These are phyloP conservation scores for Globisporangium nagaii DNA, from an alignment of 352 stramenopile genomes.

Conservation along the genomic window DNA sequence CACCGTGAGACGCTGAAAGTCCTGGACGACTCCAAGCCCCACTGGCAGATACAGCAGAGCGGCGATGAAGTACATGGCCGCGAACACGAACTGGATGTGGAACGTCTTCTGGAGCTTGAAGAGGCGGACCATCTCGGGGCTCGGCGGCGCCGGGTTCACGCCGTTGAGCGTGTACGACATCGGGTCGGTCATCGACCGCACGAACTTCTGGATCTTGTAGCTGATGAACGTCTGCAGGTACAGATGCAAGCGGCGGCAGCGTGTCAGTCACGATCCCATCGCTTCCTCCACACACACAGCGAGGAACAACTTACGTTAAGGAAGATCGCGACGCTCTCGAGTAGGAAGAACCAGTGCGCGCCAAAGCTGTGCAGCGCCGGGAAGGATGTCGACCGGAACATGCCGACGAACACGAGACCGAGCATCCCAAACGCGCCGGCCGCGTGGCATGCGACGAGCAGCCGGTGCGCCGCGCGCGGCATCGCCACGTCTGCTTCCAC, in stretches of 20 bases:
- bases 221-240: slow-evolving; percentile 30
- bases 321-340: slow-evolving; percentile 27
- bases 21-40: slow-evolving; percentile 14
- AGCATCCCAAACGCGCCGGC: slow-evolving; percentile 27
- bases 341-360: slow-evolving; percentile 32
- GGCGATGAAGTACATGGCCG: slow-evolving; percentile 13
- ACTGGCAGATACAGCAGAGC: slow-evolving; percentile 22
- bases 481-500: slow-evolving; percentile 3
- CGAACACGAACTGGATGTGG: slow-evolving; percentile 21
- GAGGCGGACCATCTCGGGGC: slow-evolving; percentile 10
- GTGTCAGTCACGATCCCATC: background rate
- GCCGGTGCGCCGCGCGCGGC: slow-evolving; percentile 1
- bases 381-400: slow-evolving; percentile 23
- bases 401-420: slow-evolving; percentile 29
- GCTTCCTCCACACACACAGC: background rate
- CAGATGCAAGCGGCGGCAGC: background rate
- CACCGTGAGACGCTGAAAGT: slow-evolving; percentile 14
- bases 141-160: slow-evolving; percentile 7
- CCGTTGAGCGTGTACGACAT: slow-evolving; percentile 5
- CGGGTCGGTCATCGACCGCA: slow-evolving; percentile 1
- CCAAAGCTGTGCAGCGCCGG: slow-evolving; percentile 21
- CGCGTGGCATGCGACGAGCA: slow-evolving; percentile 14
- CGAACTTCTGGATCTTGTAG: slow-evolving; percentile 22
- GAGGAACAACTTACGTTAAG: slow-evolving; percentile 24
- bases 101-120: slow-evolving; percentile 20